phyloP scores from a whole-genome alignment of 495 filamentous ascomycete species.

The Xylona heveae region DNA sequence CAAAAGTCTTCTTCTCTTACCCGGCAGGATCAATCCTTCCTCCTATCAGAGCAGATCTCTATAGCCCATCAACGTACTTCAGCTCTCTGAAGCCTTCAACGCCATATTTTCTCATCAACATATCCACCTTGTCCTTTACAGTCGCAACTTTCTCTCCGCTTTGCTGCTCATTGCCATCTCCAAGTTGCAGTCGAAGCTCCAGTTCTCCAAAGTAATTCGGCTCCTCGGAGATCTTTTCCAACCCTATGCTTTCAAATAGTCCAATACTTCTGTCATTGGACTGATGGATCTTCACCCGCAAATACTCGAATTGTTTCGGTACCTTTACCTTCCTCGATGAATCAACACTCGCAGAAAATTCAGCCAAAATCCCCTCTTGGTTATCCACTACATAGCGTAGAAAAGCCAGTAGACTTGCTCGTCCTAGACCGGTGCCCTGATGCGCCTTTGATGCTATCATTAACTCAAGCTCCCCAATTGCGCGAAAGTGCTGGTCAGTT shows the following conservation, averaged over 20 bases:
- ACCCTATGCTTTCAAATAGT: conserved; percentile 25
- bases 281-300: conserved; percentile 26
- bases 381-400: conserved; percentile 36
- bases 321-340: not conserved
- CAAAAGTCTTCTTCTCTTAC: no score
- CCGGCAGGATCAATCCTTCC: no score
- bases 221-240: conserved; percentile 16
- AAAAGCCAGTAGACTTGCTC: conserved; percentile 43
- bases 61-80: no score
- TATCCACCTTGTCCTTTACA: no score
- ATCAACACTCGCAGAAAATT: conserved; percentile 24
- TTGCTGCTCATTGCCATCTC: no score
- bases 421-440: conserved; percentile 43
- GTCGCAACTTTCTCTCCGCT: no score
- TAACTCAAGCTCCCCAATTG: conserved; percentile 63
- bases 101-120: no score
- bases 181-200: no score
- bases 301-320: conserved; percentile 9
- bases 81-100: no score
- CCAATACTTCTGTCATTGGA: conserved; percentile 18
- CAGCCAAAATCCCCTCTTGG: conserved; percentile 27
- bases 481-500: conserved; percentile 6
- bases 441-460: conserved; percentile 52
- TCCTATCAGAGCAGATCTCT: no score
- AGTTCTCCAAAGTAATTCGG: conserved; percentile 30